Base-by-base conservation (phyloP, 2,329 filamentous ascomycete species). In the Sporothrix inflata region DNA sequence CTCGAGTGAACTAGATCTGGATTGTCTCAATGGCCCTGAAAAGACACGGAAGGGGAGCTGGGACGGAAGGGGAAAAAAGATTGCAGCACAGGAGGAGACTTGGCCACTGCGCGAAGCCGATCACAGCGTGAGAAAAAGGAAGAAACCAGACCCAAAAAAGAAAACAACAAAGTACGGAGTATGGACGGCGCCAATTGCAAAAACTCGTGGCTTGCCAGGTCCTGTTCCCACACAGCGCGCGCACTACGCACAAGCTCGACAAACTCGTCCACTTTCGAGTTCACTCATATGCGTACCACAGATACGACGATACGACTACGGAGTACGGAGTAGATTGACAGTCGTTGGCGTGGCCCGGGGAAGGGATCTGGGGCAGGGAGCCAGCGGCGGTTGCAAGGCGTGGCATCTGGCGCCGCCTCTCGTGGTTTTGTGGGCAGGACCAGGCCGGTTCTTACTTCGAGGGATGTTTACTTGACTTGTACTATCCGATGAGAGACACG, bases 191-290 rank as follows among this genome's bases (percentile, higher is more conserved):
- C 66, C 66, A 69, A 51, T 55, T 38, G 27, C 45, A 53, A 38
- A 51, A 57, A n/a, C 66, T 69, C 66, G 66, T 69, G 66, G 66
- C 66, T 69, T 69, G 66, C 66, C 66, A 55, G 66, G 66, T 27
- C 66, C 34, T 69, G 66, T 69, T 69, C 66, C 66, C 66, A 69
- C 66, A 69, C 49, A 53, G 21, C 66, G 47, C 16, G 47, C 21
- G 66, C 66, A 69, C 66, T 69, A 69, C 66, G 49, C 63, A 51
- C 63, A 67, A 51, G 63, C 38, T 63, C 60, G 63, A 30, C 63
- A 49, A 49, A 24, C 27, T 51, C 65, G 45, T 49, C 45, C 65
- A 16, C 45, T 38, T 47, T 45, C n/a, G 24, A 30, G 40, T 47
- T 47, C 40, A 19, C 55, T 21, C 12, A 63, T 67, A 42, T 27